phyloP scores from a whole-genome alignment of 345 rosid species.

The Kandelia obovata region DNA sequence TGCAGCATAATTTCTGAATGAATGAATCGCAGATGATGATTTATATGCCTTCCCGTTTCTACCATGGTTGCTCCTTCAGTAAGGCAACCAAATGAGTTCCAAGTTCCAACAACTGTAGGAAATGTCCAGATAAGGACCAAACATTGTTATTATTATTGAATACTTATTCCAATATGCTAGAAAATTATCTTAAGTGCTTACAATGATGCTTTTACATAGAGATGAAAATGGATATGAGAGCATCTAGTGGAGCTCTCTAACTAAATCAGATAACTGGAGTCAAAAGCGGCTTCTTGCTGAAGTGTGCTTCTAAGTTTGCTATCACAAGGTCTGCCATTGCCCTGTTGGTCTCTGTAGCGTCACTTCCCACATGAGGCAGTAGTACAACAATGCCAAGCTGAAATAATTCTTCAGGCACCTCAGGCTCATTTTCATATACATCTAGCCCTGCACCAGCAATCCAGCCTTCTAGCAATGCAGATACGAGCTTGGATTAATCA shows the following conservation, averaged over 20 bases:
- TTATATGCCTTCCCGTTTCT: too few relatives aligned
- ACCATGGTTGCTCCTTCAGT: too few relatives aligned
- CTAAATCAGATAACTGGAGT: conserved; percentile 22
- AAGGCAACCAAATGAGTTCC: too few relatives aligned
- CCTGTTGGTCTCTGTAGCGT: conserved; percentile 22
- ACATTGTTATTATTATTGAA: too few relatives aligned
- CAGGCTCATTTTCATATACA: conserved; percentile 55
- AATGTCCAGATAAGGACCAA: too few relatives aligned
- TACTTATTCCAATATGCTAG: too few relatives aligned
- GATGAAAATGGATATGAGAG: not conserved
- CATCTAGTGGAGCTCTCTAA: too few relatives aligned
- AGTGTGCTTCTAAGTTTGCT: conserved; percentile 25
- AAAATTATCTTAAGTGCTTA: not conserved
- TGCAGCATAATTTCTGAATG: too few relatives aligned
- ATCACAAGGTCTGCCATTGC: conserved; percentile 32
- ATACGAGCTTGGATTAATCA: conserved; percentile 55
- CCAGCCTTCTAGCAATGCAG: conserved; percentile 59
- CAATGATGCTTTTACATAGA: too few relatives aligned
- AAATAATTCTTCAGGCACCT: conserved; percentile 48
- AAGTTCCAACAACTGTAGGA: too few relatives aligned
- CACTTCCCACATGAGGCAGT: conserved; percentile 58
- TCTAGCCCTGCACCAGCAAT: conserved; percentile 61
- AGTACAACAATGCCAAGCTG: conserved; percentile 52
- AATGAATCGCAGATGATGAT: too few relatives aligned
- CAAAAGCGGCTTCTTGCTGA: conserved; percentile 16